Conservation (phyloP, 2,329 filamentous ascomycete species). For the Colletotrichum magnum region DNA sequence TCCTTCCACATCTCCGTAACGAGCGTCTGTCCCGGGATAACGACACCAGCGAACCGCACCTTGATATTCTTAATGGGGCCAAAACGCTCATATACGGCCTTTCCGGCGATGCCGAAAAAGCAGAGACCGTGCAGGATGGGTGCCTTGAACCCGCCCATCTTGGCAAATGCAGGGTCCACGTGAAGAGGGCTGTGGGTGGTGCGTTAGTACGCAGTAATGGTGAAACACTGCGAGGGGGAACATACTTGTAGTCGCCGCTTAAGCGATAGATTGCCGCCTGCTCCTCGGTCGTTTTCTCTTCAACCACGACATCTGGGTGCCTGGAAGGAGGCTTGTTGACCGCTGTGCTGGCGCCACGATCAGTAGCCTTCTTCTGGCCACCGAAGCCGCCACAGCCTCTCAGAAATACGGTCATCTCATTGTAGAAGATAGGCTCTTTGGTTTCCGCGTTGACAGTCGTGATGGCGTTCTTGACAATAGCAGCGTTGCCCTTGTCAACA, state of each 20-base stretch:
- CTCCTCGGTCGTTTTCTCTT: conserved; percentile 89
- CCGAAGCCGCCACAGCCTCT: conserved; percentile 92
- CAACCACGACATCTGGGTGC: conserved; percentile 83
- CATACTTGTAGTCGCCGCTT: conserved; percentile 89
- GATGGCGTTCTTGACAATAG: conserved; percentile 83
- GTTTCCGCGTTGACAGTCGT: conserved; percentile 88
- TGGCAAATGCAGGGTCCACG: conserved; percentile 94
- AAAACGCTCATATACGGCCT: conserved; percentile 88
- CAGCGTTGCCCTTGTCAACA: conserved; percentile 93
- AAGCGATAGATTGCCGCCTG: conserved; percentile 95
- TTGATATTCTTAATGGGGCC: conserved; percentile 92
- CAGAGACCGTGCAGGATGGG: conserved; percentile 98
- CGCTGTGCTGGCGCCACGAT: conserved; percentile 85
- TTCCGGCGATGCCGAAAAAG: conserved; percentile 91
- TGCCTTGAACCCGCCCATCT: conserved; percentile 93
- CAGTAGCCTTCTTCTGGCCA: conserved; percentile 81
- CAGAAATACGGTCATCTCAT: conserved; percentile 94
- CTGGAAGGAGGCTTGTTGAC: conserved; percentile 84
- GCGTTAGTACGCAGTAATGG: conserved; percentile 9
- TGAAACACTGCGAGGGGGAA: conserved; percentile 10
- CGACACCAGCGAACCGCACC: conserved; percentile 89
- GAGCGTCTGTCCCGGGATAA: conserved; percentile 89
- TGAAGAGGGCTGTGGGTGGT: conserved; percentile 77
- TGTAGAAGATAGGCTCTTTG: conserved; percentile 95
- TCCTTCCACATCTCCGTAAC: conserved; percentile 97